A percentile compares a stretch with the other conserved stretches of the same genome.
Evolutionary conservation across 2,329 filamentous ascomycete genomes (phyloP).

Genomic region (Helotiales sp.): DNA sequence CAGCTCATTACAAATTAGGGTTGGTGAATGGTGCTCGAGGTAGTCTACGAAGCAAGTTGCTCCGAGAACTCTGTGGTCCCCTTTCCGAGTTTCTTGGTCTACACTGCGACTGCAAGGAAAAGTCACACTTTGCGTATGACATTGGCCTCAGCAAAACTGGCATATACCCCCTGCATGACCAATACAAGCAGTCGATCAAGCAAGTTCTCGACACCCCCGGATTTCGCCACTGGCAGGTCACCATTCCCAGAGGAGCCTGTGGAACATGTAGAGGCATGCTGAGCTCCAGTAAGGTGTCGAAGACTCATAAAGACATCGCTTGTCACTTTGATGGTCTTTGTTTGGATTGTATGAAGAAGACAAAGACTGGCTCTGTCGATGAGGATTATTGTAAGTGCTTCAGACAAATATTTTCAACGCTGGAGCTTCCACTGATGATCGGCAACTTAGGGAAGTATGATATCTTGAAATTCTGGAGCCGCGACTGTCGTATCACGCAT

Average conservation of each 20-base stretch:
- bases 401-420: too few relatives aligned
- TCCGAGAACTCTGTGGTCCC: slow-evolving; percentile 4
- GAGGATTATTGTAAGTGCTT: slow-evolving; percentile 18
- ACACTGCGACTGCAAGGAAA: slow-evolving; percentile 7
- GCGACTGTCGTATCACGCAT: slow-evolving; percentile 11
- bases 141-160: slow-evolving; percentile 8
- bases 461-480: background rate
- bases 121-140: slow-evolving; percentile 4
- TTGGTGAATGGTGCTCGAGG: slow-evolving; percentile 14
- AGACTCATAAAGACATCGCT: background rate
- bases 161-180: slow-evolving; percentile 9
- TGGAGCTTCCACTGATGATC: too few relatives aligned
- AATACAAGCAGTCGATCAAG: slow-evolving; percentile 6
- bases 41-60: slow-evolving; percentile 11
- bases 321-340: slow-evolving; percentile 17
- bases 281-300: background rate
- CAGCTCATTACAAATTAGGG: background rate
- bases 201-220: slow-evolving; percentile 1
- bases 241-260: slow-evolving; percentile 3
- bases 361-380: background rate
- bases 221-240: background rate
- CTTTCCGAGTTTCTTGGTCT: background rate
- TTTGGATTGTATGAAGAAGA: slow-evolving; percentile 16
- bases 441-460: too few relatives aligned
- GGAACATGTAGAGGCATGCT: background rate